A percentile compares a stretch with the other conserved stretches of the same genome.
These are phyloP conservation scores for Cantharellus anzutake DNA, from an alignment of 768 basidiomycete genomes.

Conservation along the genomic window DNA sequence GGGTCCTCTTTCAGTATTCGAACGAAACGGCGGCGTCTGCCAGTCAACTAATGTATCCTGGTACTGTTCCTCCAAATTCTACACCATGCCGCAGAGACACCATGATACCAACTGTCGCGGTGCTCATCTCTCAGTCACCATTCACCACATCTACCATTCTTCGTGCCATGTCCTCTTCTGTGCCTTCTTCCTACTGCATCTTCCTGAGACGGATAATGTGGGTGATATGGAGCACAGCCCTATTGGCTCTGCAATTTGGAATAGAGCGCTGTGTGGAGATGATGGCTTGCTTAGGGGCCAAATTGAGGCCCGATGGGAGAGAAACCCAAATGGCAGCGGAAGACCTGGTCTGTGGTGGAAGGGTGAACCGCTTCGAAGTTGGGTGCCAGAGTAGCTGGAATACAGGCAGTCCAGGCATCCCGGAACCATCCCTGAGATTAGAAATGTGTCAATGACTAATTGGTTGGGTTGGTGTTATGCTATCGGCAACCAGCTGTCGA, in stretches of 20 bases:
- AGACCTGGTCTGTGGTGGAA: slow-evolving; percentile 28
- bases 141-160: slow-evolving; percentile 56
- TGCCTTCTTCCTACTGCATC: slow-evolving; percentile 64
- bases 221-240: slow-evolving; percentile 8
- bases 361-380: slow-evolving; percentile 14
- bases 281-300: slow-evolving; percentile 38
- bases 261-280: slow-evolving; percentile 39
- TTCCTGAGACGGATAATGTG: slow-evolving; percentile 6
- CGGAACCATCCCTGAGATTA: no score
- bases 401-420: not conserved
- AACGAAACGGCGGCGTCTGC: slow-evolving; percentile 4
- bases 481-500: no score
- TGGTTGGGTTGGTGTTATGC: no score
- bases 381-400: slow-evolving; percentile 9
- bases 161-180: slow-evolving; percentile 49
- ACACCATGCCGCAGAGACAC: not conserved
- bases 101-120: slow-evolving; percentile 29
- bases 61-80: not conserved
- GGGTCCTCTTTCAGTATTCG: slow-evolving; percentile 46
- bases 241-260: slow-evolving; percentile 43
- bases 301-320: slow-evolving; percentile 52
- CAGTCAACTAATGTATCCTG: not conserved
- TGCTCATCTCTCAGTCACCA: slow-evolving; percentile 62
- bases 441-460: no score
- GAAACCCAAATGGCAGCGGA: slow-evolving; percentile 12